A percentile compares a stretch with the other conserved stretches of the same genome.
These are phyloP conservation scores for Galerina sulciceps DNA, from an alignment of 768 basidiomycete genomes.

Conservation along the genomic window DNA sequence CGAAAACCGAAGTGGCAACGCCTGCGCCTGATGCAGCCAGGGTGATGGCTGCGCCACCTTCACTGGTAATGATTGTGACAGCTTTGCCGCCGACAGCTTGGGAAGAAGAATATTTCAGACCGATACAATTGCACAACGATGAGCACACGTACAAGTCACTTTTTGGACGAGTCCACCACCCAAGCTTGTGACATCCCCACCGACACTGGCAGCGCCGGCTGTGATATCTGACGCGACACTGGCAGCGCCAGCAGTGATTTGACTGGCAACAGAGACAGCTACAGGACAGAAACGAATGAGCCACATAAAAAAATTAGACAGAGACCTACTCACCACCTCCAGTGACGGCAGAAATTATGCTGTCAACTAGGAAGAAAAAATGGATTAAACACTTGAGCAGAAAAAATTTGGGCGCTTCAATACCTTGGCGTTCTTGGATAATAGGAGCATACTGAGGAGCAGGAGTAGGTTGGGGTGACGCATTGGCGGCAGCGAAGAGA, in stretches of 20 bases:
- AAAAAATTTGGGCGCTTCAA: slow-evolving; percentile 12
- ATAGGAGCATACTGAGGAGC: slow-evolving; percentile 15
- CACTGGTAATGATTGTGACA: slow-evolving; percentile 59
- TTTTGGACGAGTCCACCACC: slow-evolving; percentile 38
- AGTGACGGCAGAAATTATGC: slow-evolving; percentile 35
- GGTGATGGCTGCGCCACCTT: slow-evolving; percentile 63
- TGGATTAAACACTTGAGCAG: slow-evolving; percentile 8
- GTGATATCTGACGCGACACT: slow-evolving; percentile 29
- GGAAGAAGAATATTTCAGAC: slow-evolving; percentile 16
- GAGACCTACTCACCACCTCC: slow-evolving; percentile 30
- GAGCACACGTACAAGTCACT: slow-evolving; percentile 43
- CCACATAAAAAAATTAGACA: background rate
- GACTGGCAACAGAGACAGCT: slow-evolving; percentile 43
- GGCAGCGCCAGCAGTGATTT: slow-evolving; percentile 33
- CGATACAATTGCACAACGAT: slow-evolving; percentile 1
- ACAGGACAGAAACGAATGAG: background rate
- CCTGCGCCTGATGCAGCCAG: slow-evolving; percentile 50
- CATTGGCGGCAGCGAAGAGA: slow-evolving; percentile 35
- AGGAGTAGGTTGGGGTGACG: slow-evolving; percentile 27
- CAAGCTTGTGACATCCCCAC: slow-evolving; percentile 25
- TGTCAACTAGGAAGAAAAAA: slow-evolving; percentile 33
- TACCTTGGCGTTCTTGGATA: slow-evolving; percentile 49
- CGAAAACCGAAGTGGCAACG: slow-evolving; percentile 53
- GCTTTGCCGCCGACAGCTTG: slow-evolving; percentile 58
- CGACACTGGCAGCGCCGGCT: slow-evolving; percentile 28